Conservation (phyloP, 176 grass and related monocot species). For the Lolium multiflorum region DNA sequence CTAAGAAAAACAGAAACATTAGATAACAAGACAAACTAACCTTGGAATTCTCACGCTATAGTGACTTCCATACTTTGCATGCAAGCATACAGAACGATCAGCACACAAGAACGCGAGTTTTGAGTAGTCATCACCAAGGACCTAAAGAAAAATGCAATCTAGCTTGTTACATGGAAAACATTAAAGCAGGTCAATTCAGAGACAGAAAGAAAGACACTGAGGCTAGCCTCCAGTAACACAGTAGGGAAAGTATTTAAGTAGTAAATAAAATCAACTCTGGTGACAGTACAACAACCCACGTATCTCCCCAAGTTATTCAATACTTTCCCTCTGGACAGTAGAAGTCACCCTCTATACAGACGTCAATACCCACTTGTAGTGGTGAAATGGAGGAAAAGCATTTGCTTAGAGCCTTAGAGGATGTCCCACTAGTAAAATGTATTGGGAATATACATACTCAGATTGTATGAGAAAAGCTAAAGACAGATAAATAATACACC, state of each 20-base stretch:
- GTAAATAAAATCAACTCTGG: background rate
- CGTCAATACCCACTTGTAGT: background rate
- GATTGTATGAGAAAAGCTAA: slow-evolving; percentile 7
- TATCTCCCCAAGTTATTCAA: slow-evolving; percentile 3
- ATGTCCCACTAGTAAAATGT: background rate
- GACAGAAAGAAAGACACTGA: slow-evolving; percentile 19
- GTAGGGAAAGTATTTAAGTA: background rate
- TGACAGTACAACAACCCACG: slow-evolving; percentile 5
- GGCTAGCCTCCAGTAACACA: background rate
- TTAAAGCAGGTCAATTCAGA: slow-evolving; percentile 11
- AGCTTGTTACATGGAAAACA: slow-evolving; percentile 33
- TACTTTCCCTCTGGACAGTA: background rate
- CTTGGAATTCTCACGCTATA: slow-evolving; percentile 96
- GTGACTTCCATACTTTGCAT: slow-evolving; percentile 94
- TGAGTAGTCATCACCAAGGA: slow-evolving; percentile 86
- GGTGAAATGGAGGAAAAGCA: background rate
- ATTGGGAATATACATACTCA: background rate
- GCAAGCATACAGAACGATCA: slow-evolving; percentile 87
- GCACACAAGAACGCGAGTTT: slow-evolving; percentile 91
- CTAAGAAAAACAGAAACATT: background rate
- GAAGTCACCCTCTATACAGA: background rate
- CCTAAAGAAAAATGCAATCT: slow-evolving; percentile 52
- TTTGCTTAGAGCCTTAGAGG: background rate
- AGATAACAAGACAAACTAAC: slow-evolving; percentile 45
- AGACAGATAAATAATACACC: background rate